Conservation (phyloP, 179 eudicot species). For the Spinacia oleracea region DNA sequence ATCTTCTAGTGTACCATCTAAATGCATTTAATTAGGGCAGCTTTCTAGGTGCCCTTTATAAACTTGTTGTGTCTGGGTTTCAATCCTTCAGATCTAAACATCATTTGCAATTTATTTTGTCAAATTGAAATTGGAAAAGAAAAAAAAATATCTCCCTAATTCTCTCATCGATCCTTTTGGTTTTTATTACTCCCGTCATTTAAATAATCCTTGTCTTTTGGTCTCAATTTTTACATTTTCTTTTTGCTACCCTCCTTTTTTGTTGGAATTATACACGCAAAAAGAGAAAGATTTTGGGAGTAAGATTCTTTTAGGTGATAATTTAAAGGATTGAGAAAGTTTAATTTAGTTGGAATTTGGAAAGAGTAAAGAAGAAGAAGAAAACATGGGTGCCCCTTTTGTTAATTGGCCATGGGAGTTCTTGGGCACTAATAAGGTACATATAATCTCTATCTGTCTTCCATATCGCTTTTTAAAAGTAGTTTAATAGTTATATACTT, state of each 20-base stretch:
- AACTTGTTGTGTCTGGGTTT: constrained; percentile 16
- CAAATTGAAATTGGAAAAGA: background rate
- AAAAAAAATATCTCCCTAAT: background rate
- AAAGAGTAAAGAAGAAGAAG: background rate
- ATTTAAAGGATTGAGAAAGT: constrained; percentile 6
- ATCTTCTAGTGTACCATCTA: constrained; percentile 4
- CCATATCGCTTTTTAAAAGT: background rate
- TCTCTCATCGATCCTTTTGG: too few relatives aligned
- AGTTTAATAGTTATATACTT: too few relatives aligned
- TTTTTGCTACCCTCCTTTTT: constrained; percentile 22
- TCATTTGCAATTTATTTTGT: background rate
- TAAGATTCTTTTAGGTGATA: background rate
- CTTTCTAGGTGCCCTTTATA: constrained; percentile 28
- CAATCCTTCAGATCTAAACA: constrained; percentile 16
- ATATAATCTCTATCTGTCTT: background rate
- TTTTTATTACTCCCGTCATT: background rate
- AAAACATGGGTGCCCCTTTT: constrained; percentile 40
- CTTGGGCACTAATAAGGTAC: constrained; percentile 65
- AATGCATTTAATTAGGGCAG: constrained; percentile 28
- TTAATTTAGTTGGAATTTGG: background rate
- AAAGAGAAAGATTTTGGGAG: constrained; percentile 6
- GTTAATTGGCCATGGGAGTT: constrained; percentile 88
- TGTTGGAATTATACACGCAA: constrained; percentile 16
- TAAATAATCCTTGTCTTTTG: background rate
- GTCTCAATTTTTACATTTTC: background rate